A percentile compares a stretch with the other conserved stretches of the same genome.
Evolutionary conservation across 139 green algal species (phyloP).

Genomic region (Chlorella ohadii): DNA sequence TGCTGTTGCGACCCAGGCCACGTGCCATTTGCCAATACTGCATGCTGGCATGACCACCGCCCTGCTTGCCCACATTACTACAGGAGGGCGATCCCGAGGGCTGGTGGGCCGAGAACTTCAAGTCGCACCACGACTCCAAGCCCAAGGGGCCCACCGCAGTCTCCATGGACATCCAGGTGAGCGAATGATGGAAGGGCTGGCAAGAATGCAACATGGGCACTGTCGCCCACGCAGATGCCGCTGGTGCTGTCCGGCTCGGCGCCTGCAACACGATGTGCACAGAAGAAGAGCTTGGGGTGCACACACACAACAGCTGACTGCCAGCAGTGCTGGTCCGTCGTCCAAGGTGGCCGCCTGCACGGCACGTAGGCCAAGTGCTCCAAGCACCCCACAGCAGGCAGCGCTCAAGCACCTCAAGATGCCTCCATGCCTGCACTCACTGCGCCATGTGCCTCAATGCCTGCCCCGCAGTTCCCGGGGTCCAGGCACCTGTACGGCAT

Average conservation of each 20-base stretch:
- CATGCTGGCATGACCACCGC: background rate
- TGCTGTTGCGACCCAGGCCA: too few species aligned
- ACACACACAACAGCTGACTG: too few species aligned
- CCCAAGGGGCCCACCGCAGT: constrained; percentile 90
- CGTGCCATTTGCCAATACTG: too few species aligned
- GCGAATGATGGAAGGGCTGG: constrained; percentile 57
- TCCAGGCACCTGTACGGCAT: constrained; percentile 93
- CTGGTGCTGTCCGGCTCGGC: too few species aligned
- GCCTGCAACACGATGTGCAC: too few species aligned
- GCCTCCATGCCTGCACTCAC: constrained; percentile 68
- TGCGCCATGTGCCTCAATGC: too few species aligned
- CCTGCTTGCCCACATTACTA: background rate
- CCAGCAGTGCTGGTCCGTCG: too few species aligned
- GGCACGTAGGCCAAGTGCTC: too few species aligned
- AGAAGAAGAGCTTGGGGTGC: too few species aligned
- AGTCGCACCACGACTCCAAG: constrained; percentile 86
- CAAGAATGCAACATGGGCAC: too few species aligned
- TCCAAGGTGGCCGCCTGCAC: too few species aligned
- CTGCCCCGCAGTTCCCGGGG: constrained; percentile 65
- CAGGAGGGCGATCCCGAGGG: constrained; percentile 81
- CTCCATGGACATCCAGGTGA: constrained; percentile 91
- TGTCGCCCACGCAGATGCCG: too few species aligned
- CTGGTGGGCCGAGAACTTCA: constrained; percentile 95
- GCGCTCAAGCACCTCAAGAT: constrained; percentile 94
- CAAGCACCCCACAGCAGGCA: constrained; percentile 95